phyloP scores from a whole-genome alignment of 75 land plant species.

The Picea glauca region DNA sequence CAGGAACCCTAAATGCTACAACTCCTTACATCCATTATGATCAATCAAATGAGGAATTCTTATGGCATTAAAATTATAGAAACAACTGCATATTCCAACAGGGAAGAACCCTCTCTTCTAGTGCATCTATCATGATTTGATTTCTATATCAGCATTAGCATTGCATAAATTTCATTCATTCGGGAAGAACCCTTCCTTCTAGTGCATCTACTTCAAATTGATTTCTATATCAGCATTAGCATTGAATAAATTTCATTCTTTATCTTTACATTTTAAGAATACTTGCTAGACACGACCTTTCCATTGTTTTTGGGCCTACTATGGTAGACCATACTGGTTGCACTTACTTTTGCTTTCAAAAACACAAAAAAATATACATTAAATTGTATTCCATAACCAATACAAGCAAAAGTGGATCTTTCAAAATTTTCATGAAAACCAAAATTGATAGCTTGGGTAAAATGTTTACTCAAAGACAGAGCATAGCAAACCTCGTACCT shows the following conservation, averaged over 20 bases:
- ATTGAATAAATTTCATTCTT: neutral
- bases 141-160: neutral
- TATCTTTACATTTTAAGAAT: neutral
- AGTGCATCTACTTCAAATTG: neutral
- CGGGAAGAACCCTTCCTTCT: neutral
- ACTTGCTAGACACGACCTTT: neutral
- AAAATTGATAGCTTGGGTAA: neutral
- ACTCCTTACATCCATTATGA: neutral
- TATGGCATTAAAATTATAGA: neutral
- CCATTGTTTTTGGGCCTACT: neutral
- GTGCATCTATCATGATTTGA: neutral
- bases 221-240: neutral
- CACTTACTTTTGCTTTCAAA: constrained; percentile 1
- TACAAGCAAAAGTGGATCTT: neutral
- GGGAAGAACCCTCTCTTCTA: neutral
- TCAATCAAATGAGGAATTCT: neutral
- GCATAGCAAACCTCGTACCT: constrained; percentile 52
- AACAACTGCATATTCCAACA: constrained; percentile 1
- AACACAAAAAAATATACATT: neutral
- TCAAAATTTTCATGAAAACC: neutral
- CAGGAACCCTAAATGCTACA: neutral
- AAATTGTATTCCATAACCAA: neutral
- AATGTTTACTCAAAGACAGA: neutral
- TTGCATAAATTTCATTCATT: neutral
- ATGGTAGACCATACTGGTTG: neutral